Evolutionary conservation across 2,329 filamentous ascomycete genomes (phyloP).

Genomic region (Penicillium sp.): DNA sequence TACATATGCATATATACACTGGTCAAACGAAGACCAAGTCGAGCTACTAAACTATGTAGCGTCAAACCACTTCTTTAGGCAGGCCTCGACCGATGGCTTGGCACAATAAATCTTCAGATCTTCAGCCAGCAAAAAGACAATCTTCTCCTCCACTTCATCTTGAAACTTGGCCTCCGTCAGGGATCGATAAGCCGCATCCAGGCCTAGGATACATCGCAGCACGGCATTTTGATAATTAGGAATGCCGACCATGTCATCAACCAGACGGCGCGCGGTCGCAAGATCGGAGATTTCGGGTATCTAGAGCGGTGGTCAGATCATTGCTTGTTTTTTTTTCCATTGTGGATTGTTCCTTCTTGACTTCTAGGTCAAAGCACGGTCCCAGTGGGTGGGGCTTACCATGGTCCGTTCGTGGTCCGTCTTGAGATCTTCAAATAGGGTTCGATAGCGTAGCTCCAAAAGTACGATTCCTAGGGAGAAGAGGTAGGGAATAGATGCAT

Average conservation of each 20-base stretch:
- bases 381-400: neutral
- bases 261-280: neutral
- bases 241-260: neutral
- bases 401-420: constrained; percentile 5
- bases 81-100: constrained; percentile 9
- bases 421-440: constrained; percentile 9
- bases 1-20: neutral
- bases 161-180: constrained; percentile 13
- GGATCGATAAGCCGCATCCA: constrained; percentile 11
- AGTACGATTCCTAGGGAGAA: constrained; percentile 1
- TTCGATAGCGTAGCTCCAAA: constrained; percentile 8
- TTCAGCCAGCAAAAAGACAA: constrained; percentile 6
- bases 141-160: constrained; percentile 12
- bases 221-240: neutral
- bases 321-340: constrained; percentile 4
- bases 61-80: neutral
- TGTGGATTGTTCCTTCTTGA: neutral
- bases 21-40: too few species aligned
- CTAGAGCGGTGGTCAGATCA: neutral
- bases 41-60: too few species aligned
- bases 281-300: constrained; percentile 2
- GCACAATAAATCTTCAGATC: constrained; percentile 7
- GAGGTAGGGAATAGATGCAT: constrained; percentile 1
- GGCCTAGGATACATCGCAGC: constrained; percentile 1
- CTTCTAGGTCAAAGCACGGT: neutral